Evolutionary conservation across 2,329 filamentous ascomycete species (phyloP).

Genomic region (Colletotrichum sp.): DNA sequence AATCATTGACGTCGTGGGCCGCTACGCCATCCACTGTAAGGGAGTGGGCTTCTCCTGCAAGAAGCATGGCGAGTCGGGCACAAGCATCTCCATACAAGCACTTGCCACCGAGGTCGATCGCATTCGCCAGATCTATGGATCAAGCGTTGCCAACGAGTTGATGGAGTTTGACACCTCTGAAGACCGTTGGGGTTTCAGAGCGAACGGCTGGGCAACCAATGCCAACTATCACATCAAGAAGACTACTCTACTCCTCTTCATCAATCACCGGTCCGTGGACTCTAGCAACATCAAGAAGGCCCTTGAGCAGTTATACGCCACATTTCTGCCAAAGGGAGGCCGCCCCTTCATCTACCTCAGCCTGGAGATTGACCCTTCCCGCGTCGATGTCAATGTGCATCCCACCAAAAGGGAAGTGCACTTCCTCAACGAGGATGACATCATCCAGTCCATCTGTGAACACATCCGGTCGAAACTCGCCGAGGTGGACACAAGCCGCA

Average conservation of each 20-base stretch:
- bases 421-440: constrained; percentile 97
- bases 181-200: constrained; percentile 82
- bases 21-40: constrained; percentile 90
- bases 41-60: constrained; percentile 97
- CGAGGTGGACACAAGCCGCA: constrained; percentile 90
- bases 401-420: constrained; percentile 97
- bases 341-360: constrained; percentile 95
- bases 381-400: constrained; percentile 97
- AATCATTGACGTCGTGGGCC: constrained; percentile 92
- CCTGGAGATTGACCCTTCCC: constrained; percentile 87
- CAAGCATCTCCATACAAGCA: constrained; percentile 79
- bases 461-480: constrained; percentile 80
- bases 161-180: constrained; percentile 77
- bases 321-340: constrained; percentile 89
- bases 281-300: constrained; percentile 88
- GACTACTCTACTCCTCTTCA: constrained; percentile 87
- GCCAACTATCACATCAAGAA: constrained; percentile 95
- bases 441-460: constrained; percentile 84
- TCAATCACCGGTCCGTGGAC: constrained; percentile 94
- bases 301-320: constrained; percentile 86
- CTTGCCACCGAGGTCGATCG: constrained; percentile 77
- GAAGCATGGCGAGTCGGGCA: constrained; percentile 88
- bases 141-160: constrained; percentile 84
- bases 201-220: constrained; percentile 83
- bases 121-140: constrained; percentile 89